These are phyloP conservation scores for Hericium alpestre DNA, from an alignment of 768 basidiomycete genomes.

Conservation along the genomic window DNA sequence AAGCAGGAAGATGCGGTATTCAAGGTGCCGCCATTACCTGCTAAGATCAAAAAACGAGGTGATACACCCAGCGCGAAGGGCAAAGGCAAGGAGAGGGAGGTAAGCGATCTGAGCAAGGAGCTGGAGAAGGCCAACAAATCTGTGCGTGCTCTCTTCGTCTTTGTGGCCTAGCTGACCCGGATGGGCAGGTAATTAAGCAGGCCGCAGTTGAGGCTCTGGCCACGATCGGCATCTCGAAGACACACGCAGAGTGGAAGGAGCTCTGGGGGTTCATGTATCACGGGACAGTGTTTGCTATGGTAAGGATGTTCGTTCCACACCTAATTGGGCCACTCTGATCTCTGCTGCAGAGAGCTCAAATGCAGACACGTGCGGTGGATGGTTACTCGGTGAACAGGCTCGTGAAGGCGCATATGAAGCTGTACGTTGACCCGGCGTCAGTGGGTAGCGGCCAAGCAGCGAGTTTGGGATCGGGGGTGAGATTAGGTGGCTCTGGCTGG, in stretches of 20 bases:
- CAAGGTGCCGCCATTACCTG: constrained; percentile 5
- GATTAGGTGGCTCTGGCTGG: no score
- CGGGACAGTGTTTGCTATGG: constrained; percentile 17
- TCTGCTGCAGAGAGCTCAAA: constrained; percentile 6
- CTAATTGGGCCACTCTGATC: neutral
- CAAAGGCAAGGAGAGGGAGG: constrained; percentile 5
- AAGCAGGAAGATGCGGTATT: constrained; percentile 11
- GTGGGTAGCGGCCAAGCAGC: neutral
- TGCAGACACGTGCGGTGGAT: constrained; percentile 12
- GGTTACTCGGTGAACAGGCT: constrained; percentile 7
- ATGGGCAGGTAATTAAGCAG: constrained; percentile 29
- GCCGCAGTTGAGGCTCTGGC: constrained; percentile 21
- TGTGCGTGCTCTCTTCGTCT: constrained; percentile 25
- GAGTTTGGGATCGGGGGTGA: no score
- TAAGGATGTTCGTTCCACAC: neutral
- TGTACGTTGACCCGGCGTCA: constrained; percentile 4
- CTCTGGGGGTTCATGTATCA: constrained; percentile 14
- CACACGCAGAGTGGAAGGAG: constrained; percentile 15
- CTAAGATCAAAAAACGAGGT: neutral
- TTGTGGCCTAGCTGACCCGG: neutral
- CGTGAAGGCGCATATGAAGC: constrained; percentile 11
- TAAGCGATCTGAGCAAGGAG: constrained; percentile 24
- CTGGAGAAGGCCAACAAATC: constrained; percentile 54
- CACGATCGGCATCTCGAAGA: constrained; percentile 10
- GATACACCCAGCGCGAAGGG: constrained; percentile 21